Percentiles rank a stretch among this genome's conserved stretches.
phyloP scores from a whole-genome alignment of 106 monocot species.

The Amphibolis antarctica region DNA sequence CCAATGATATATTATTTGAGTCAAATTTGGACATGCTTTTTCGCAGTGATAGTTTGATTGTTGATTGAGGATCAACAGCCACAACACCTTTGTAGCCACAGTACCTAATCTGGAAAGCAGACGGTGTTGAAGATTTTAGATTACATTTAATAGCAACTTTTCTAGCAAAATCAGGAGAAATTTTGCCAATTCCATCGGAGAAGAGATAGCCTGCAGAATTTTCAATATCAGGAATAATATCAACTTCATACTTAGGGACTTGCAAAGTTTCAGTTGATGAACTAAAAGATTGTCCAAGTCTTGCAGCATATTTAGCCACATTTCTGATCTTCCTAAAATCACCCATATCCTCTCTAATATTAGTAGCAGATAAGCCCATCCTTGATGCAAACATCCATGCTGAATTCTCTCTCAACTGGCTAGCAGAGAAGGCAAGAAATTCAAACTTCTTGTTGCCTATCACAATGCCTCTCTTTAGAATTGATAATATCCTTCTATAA shows the following conservation, averaged over 20 bases:
- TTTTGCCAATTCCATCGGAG: constrained; percentile 95
- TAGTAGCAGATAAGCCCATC: constrained; percentile 30
- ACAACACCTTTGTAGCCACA: constrained; percentile 93
- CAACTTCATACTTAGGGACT: constrained; percentile 38
- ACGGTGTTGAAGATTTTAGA: constrained; percentile 42
- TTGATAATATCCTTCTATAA: constrained; percentile 53
- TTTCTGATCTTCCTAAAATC: constrained; percentile 70
- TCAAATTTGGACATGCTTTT: constrained; percentile 86
- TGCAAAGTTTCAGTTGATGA: constrained; percentile 71
- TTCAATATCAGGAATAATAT: constrained; percentile 50
- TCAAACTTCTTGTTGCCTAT: constrained; percentile 77
- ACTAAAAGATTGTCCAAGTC: constrained; percentile 81
- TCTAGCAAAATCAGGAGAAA: constrained; percentile 60
- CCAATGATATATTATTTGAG: constrained; percentile 55
- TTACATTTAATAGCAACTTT: constrained; percentile 57
- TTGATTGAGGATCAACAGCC: constrained; percentile 57
- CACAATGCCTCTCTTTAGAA: constrained; percentile 50
- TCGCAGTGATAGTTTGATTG: constrained; percentile 52
- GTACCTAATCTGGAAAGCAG: constrained; percentile 84
- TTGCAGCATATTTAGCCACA: constrained; percentile 87
- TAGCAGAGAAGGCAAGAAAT: constrained; percentile 93
- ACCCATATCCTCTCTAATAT: constrained; percentile 71
- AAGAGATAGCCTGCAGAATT: constrained; percentile 36
- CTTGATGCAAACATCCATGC: constrained; percentile 91
- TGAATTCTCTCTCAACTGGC: constrained; percentile 78